Base-by-base conservation (phyloP, 306 rosid species). In the Sphenostylis stenocarpa region DNA sequence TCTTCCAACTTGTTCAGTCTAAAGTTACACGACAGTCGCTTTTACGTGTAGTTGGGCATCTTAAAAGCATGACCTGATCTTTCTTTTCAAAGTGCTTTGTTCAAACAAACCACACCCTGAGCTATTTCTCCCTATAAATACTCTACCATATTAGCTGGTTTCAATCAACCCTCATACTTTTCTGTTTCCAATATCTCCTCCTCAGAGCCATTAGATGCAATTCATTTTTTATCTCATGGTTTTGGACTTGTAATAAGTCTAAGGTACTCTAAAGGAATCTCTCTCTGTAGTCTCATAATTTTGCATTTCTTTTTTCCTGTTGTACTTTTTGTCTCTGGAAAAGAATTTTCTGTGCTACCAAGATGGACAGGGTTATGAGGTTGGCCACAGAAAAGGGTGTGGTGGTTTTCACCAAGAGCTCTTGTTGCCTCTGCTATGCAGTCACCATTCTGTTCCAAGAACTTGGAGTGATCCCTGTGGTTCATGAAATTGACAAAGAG, bases 381-480 rank as follows among this genome's bases (percentile, higher is more conserved):
- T 60, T 96, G 87, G 88, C 89, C 6, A 44, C 91, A 24, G 98
- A 90, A 47, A 86, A 85, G 16, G 93, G 93, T 20, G 91, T 96
- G 82, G 98, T 96, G 83, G 87, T 96, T 6, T 96, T 96, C 90
- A 89, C 90, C 87, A 96, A 96, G 93, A 96, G 93, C 81, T 91
- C 99, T 2, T 96, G 99, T 73, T 96, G 99, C 67, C 83, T 96
- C n/a, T 85, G 93, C 69, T 96, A 96, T 80, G 90, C 99, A 56
- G 98, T 96, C 38, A 82, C 77, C 38, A 86, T 91, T 79, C 72
- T 96, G 52, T 96, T 96, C 67, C 89, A 81, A 52, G 97, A 92
- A 45, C 86, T 96, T 31, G 83, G 88, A 34, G 97, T 90, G 64
- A 66, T 11, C 62, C 94, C 97, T 3, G 13, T 49, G 51, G 85